Evolutionary conservation across 305 asterid species (phyloP).

Genomic region (Fraxinus sp.): DNA sequence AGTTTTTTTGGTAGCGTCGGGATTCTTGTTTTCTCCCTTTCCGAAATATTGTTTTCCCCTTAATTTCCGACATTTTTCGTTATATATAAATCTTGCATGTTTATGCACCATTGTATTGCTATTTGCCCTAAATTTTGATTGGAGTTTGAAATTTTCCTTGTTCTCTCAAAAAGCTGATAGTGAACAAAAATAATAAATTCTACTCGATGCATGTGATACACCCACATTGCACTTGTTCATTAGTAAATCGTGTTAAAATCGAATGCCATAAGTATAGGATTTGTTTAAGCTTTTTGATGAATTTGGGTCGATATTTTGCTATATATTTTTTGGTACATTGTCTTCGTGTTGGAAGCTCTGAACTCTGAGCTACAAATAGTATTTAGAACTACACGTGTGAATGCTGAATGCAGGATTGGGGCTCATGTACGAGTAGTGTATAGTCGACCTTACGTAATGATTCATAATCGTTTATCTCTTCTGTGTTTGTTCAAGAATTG

Average conservation of each 20-base stretch:
- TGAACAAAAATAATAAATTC: slow-evolving; percentile 12
- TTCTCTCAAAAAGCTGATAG: slow-evolving; percentile 20
- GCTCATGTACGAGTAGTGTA: background rate
- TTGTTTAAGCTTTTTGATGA: slow-evolving; percentile 20
- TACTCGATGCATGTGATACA: slow-evolving; percentile 31
- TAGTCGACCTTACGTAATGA: background rate
- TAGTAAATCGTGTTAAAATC: slow-evolving; percentile 1
- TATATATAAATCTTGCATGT: background rate
- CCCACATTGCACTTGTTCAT: slow-evolving; percentile 25
- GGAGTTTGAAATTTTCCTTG: slow-evolving; percentile 23
- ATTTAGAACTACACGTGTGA: background rate
- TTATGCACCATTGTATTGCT: background rate
- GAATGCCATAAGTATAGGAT: slow-evolving; percentile 2
- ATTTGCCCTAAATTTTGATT: slow-evolving; percentile 19
- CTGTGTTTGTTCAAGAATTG: background rate
- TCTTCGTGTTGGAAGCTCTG: background rate
- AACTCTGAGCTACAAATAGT: background rate
- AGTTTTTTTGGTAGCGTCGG: slow-evolving; percentile 25
- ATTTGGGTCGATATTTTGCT: background rate
- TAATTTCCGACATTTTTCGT: slow-evolving; percentile 6
- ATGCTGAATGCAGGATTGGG: background rate
- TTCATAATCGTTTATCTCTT: background rate
- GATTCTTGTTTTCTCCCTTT: slow-evolving; percentile 19
- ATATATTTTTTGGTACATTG: background rate
- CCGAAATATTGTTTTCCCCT: slow-evolving; percentile 17